Conservation (phyloP, 768 basidiomycete genomes). For the Hydnomerulius pinastri region DNA sequence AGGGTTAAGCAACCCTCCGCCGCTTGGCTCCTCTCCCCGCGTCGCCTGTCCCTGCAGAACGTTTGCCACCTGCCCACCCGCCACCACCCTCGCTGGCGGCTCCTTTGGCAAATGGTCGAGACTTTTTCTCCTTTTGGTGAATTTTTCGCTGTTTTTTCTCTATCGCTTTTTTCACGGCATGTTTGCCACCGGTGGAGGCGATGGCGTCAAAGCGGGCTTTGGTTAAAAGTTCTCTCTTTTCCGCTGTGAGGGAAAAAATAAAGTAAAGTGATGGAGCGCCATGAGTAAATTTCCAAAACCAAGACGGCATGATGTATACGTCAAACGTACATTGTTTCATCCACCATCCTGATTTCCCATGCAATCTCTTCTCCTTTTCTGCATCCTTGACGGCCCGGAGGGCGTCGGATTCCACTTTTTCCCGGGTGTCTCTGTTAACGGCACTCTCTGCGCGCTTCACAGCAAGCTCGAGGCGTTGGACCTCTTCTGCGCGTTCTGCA, state of each 20-base stretch:
- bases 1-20: constrained; percentile 12
- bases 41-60: constrained; percentile 13
- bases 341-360: constrained; percentile 84
- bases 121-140: constrained; percentile 86
- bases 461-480: constrained; percentile 67
- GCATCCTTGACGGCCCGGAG: constrained; percentile 46
- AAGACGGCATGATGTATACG: neutral
- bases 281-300: neutral
- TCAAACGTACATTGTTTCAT: constrained; percentile 72
- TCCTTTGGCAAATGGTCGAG: constrained; percentile 59
- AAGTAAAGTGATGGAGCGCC: neutral
- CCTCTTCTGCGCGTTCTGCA: constrained; percentile 65
- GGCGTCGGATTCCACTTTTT: constrained; percentile 71
- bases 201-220: constrained; percentile 81
- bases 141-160: constrained; percentile 89
- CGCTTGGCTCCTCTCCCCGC: constrained; percentile 20
- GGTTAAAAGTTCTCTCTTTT: constrained; percentile 72
- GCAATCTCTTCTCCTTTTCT: constrained; percentile 59
- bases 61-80: constrained; percentile 13
- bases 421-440: constrained; percentile 70
- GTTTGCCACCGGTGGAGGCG: constrained; percentile 71
- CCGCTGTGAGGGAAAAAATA: constrained; percentile 47
- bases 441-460: constrained; percentile 76
- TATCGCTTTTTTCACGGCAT: constrained; percentile 83
- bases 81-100: constrained; percentile 10